Evolutionary conservation across 2,329 filamentous ascomycete species (phyloP).

Genomic region (Rhynchosporium agropyri): DNA sequence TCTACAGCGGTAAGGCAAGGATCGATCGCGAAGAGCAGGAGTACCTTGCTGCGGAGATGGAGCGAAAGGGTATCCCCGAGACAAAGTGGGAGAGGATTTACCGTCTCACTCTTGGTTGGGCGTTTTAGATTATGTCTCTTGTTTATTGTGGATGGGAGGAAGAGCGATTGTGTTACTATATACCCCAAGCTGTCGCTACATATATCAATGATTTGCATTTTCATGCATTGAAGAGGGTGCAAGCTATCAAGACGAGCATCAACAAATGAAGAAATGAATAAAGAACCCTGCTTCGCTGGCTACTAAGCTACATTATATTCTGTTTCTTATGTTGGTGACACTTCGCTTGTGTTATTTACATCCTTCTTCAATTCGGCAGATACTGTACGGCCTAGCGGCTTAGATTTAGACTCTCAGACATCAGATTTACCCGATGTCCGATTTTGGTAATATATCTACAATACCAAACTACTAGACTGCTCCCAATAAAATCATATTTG

Average conservation of each 20-base stretch:
- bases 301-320: too few relatives aligned
- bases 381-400: too few relatives aligned
- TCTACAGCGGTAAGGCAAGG: conserved; percentile 59
- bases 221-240: background rate
- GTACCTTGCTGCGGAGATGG: conserved; percentile 30
- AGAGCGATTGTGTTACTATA: background rate
- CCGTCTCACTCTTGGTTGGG: conserved; percentile 33
- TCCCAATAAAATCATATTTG: too few relatives aligned
- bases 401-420: too few relatives aligned
- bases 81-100: conserved; percentile 35
- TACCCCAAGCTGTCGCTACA: conserved; percentile 10
- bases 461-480: too few relatives aligned
- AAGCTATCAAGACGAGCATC: background rate
- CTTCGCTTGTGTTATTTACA: too few relatives aligned
- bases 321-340: too few relatives aligned
- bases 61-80: conserved; percentile 32
- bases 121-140: conserved; percentile 24
- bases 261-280: conserved; percentile 9
- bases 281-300: background rate
- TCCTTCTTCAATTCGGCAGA: too few relatives aligned
- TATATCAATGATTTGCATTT: background rate
- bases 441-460: too few relatives aligned
- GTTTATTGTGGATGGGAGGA: background rate
- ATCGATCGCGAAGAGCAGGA: conserved; percentile 61
- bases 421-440: too few relatives aligned